Evolutionary conservation across 495 filamentous ascomycete genomes (phyloP).

Genomic region (Aspergillus leporis): DNA sequence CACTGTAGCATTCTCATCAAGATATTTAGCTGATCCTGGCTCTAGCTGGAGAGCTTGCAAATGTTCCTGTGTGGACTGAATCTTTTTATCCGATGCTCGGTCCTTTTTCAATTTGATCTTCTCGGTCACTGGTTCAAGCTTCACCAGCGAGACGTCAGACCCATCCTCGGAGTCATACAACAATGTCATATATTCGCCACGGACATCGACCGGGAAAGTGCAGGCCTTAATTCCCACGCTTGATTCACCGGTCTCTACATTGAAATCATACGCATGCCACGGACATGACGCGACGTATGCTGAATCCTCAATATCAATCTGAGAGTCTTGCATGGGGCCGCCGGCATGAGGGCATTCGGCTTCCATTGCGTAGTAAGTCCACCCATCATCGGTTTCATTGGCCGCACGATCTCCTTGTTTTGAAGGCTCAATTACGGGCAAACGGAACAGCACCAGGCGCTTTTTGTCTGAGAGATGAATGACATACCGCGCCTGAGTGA

Average conservation of each 20-base stretch:
- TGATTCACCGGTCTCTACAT: conserved; percentile 56
- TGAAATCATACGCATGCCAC: conserved; percentile 59
- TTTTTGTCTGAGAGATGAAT: conserved; percentile 51
- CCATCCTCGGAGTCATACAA: conserved; percentile 29
- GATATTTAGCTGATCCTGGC: conserved; percentile 30
- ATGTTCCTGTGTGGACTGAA: conserved; percentile 17
- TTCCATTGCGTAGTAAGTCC: conserved; percentile 56
- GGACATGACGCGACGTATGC: conserved; percentile 55
- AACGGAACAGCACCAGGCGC: conserved; percentile 51
- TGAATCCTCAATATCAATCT: conserved; percentile 55
- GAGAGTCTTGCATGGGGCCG: conserved; percentile 51
- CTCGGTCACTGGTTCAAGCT: conserved; percentile 50
- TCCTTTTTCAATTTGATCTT: conserved; percentile 49
- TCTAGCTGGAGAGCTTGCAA: not conserved
- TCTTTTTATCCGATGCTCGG: conserved; percentile 22
- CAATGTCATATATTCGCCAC: conserved; percentile 36
- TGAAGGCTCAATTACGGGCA: conserved; percentile 44
- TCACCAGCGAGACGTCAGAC: conserved; percentile 26
- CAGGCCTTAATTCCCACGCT: conserved; percentile 55
- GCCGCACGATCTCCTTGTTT: conserved; percentile 19
- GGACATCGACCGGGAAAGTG: conserved; percentile 48
- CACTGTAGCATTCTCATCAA: conserved; percentile 46
- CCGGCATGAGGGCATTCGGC: conserved; percentile 55
- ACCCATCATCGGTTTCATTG: conserved; percentile 41
- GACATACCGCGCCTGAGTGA: conserved; percentile 50